Conservation (phyloP, 495 filamentous ascomycete species). For the Aspergillus taichungensis region DNA sequence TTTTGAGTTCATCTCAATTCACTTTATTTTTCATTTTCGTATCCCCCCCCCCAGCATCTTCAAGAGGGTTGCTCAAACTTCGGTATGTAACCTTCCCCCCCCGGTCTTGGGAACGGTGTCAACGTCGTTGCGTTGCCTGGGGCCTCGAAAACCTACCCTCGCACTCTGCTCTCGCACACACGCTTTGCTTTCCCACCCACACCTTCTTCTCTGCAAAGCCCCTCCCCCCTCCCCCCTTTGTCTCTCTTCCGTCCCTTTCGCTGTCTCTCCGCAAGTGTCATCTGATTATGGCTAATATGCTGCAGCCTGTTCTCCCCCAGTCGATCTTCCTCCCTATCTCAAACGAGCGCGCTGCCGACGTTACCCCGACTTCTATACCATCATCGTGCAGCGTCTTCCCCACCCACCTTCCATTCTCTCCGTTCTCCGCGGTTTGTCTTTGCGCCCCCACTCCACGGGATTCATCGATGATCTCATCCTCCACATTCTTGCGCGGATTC, state of each 20-base stretch:
- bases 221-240: neutral
- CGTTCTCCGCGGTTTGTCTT: constrained; percentile 11
- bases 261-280: constrained; percentile 8
- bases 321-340: neutral
- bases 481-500: too few relatives aligned
- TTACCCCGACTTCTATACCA: constrained; percentile 11
- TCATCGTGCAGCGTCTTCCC: constrained; percentile 8
- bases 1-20: too few relatives aligned
- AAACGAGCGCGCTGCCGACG: neutral
- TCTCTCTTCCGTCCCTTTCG: neutral
- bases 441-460: constrained; percentile 1
- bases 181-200: neutral
- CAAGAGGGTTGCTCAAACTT: neutral
- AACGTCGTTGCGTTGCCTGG: neutral
- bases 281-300: constrained; percentile 13
- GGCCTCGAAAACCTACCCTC: neutral
- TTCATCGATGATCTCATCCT: too few relatives aligned
- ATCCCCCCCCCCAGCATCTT: neutral
- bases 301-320: constrained; percentile 7
- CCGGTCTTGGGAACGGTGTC: neutral
- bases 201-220: neutral
- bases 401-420: constrained; percentile 4
- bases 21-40: neutral
- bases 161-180: neutral
- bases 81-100: constrained; percentile 10